Conservation (phyloP, 345 rosid genomes). For the Linum usitatissimum region DNA sequence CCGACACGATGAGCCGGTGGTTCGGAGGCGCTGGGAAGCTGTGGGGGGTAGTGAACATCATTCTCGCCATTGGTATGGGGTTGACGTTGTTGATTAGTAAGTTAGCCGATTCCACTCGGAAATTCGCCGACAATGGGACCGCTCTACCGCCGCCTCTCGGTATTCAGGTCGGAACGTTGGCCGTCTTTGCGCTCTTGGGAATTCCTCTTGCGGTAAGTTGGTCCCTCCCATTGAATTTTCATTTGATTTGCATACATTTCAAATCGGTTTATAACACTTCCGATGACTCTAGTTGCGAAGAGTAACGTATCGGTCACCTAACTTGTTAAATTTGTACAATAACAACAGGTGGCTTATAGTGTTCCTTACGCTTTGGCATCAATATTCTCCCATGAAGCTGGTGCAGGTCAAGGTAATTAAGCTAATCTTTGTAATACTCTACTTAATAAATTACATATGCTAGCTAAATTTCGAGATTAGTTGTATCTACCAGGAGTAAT, state of each 20-base stretch:
- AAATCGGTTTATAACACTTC: neutral
- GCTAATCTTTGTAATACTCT: neutral
- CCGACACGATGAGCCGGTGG: neutral
- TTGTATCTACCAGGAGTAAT: no score
- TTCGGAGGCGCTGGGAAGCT: neutral
- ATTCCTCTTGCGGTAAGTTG: conserved; percentile 63
- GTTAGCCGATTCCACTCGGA: conserved; percentile 3
- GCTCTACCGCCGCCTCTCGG: conserved; percentile 29
- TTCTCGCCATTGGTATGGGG: neutral
- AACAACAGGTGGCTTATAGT: conserved; percentile 61
- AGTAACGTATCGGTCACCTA: no score
- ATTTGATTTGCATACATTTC: no score
- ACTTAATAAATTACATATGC: no score
- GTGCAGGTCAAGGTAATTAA: conserved; percentile 76
- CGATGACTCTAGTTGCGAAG: neutral
- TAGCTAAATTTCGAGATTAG: no score
- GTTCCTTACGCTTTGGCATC: conserved; percentile 92
- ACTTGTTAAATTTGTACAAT: neutral
- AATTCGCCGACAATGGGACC: neutral
- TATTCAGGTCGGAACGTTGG: conserved; percentile 45
- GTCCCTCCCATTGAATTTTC: neutral
- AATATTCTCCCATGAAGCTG: conserved; percentile 41
- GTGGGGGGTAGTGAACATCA: neutral
- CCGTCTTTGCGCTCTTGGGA: conserved; percentile 58
- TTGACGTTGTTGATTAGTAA: neutral